phyloP scores from a whole-genome alignment of 2,329 filamentous ascomycete genomes.

The Seiridium cupressi region DNA sequence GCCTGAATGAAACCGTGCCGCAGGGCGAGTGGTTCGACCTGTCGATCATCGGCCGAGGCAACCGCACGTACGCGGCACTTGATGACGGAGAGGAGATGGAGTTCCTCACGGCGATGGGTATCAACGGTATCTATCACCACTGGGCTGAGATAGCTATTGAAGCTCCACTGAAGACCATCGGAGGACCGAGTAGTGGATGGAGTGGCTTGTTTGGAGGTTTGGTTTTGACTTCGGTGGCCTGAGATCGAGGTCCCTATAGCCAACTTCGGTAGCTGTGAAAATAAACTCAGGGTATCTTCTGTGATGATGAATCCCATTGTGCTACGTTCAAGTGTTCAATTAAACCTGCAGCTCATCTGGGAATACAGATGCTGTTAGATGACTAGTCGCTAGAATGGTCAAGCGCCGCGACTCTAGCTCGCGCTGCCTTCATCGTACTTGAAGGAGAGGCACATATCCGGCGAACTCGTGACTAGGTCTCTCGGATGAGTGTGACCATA shows the following conservation, averaged over 20 bases:
- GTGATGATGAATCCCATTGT: too few species aligned
- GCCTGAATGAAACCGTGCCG: slow-evolving; percentile 31
- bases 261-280: too few species aligned
- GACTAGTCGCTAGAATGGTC: too few species aligned
- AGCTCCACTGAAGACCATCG: slow-evolving; percentile 38
- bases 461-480: too few species aligned
- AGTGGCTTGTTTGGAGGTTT: slow-evolving; percentile 2
- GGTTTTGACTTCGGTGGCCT: not conserved
- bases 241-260: not conserved
- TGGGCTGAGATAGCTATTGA: slow-evolving; percentile 44
- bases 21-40: slow-evolving; percentile 25
- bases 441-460: too few species aligned
- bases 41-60: slow-evolving; percentile 26
- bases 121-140: slow-evolving; percentile 37
- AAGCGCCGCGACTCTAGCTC: too few species aligned
- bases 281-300: too few species aligned
- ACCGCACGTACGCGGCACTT: slow-evolving; percentile 27
- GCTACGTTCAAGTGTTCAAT: too few species aligned
- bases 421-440: too few species aligned
- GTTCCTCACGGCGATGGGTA: slow-evolving; percentile 39
- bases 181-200: slow-evolving; percentile 30
- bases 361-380: too few species aligned
- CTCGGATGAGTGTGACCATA: too few species aligned
- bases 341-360: too few species aligned
- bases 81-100: slow-evolving; percentile 28